Evolutionary conservation across 257 asterid genomes (phyloP).

Genomic region (Galeopsis tetrahit): DNA sequence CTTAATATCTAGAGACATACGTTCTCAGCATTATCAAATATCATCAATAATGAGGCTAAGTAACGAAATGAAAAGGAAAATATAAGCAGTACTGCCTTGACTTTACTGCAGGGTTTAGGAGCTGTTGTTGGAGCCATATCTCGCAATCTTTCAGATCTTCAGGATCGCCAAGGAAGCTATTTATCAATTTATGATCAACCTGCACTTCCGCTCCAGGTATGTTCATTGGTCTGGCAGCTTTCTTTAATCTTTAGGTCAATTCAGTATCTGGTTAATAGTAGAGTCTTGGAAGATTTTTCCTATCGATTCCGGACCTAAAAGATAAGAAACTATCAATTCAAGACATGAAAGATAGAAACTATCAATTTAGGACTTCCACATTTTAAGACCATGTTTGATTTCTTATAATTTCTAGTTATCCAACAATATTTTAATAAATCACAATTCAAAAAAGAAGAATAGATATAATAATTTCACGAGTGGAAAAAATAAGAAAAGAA

Average conservation of each 20-base stretch:
- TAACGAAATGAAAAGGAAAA: conserved; percentile 4
- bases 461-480: too few relatives aligned
- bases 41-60: not conserved
- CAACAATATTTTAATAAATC: too few relatives aligned
- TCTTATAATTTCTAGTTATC: too few relatives aligned
- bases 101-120: conserved; percentile 79
- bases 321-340: too few relatives aligned
- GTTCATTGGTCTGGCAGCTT: conserved; percentile 25
- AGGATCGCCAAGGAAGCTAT: conserved; percentile 97
- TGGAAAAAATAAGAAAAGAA: too few relatives aligned
- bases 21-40: conserved; percentile 11
- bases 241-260: not conserved
- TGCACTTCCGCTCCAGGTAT: conserved; percentile 81
- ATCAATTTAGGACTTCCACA: too few relatives aligned
- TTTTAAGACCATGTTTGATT: too few relatives aligned
- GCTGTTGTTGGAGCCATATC: conserved; percentile 99
- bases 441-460: too few relatives aligned
- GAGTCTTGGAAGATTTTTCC: too few relatives aligned
- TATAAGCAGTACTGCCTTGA: conserved; percentile 11
- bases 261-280: too few relatives aligned
- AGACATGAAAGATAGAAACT: too few relatives aligned
- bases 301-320: too few relatives aligned
- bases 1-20: not conserved
- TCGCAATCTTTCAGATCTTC: conserved; percentile 96
- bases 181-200: conserved; percentile 97